Conservation (phyloP, 208 protist species). For the Jaenimonas drosophilae region DNA sequence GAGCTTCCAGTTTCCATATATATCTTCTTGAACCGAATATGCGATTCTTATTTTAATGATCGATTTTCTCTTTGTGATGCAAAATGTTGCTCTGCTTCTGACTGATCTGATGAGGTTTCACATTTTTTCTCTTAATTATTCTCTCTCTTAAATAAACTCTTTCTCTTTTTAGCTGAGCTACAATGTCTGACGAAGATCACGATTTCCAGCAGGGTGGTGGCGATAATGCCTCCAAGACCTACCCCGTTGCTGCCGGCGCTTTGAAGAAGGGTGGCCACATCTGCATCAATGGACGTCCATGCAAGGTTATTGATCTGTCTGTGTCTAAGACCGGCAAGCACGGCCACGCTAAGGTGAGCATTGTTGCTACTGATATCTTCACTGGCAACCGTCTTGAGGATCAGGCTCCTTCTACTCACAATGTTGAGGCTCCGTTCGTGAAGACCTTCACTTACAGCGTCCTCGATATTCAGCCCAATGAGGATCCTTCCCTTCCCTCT, state of each 20-base stretch:
- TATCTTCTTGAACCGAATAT: too few relatives aligned
- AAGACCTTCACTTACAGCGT: conserved; percentile 92
- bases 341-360: conserved; percentile 98
- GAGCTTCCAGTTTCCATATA: too few relatives aligned
- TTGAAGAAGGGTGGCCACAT: conserved; percentile 88
- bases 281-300: conserved; percentile 89
- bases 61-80: too few relatives aligned
- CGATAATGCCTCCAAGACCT: conserved; percentile 73
- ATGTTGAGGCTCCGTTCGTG: conserved; percentile 95
- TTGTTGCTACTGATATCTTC: conserved; percentile 97
- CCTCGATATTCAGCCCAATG: conserved; percentile 90
- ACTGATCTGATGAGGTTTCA: too few relatives aligned
- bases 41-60: too few relatives aligned
- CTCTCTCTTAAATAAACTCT: too few relatives aligned
- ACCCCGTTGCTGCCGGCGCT: conserved; percentile 76
- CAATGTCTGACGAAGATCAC: conserved; percentile 54
- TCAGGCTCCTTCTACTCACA: conserved; percentile 95
- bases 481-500: conserved; percentile 37
- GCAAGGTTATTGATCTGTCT: conserved; percentile 97
- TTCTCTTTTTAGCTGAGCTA: too few relatives aligned
- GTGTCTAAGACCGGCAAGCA: conserved; percentile 99
- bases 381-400: conserved; percentile 98
- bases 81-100: too few relatives aligned
- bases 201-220: conserved; percentile 61
- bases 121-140: too few relatives aligned